Evolutionary conservation across 441 rosid genomes (phyloP), one percentile per base, ranked within the genome.

Genomic region (Kokia cookei): DNA sequence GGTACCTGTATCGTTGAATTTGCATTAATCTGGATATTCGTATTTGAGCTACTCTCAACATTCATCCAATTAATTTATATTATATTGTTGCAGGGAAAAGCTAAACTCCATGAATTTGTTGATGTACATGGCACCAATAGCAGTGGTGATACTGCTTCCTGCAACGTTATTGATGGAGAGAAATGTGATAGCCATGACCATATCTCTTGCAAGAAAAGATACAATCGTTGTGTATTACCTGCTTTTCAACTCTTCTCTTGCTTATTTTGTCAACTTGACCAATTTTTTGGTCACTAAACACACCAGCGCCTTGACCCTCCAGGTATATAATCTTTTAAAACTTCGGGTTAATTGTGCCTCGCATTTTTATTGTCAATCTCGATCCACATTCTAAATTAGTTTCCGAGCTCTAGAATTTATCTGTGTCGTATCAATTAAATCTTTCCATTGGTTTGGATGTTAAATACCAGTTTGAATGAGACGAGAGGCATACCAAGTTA

Each of bases 271-370:
- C 45, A 79, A 84, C 75, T 73, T 81, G 80, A 81, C 83, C 64
- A 84, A 84, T 50, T 81, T 81, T 54, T 57, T 81, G 76, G 86
- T 83, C 71, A 81, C 83, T 6, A 81, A 81, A 54, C 78, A 78
- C 72, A 81, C 83, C 11, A 84, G 86, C 6, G 83, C 83, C 3
- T 32, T 77, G 70, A 81, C 86, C 54, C 81, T 81, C 64, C 84
- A 83, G 84, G 86, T 77, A 76, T 51, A 8, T 17, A 51, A 5
- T 50, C 17, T 6, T 32, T 32, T 5, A 32, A 32, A 32, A 32
- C 37, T 32, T 32, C 0, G 0, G 37, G 37, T 1, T 32, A 32
- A 32, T 32, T 5, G 37, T 32, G 1, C 6, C 1, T 1, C 0
- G 0, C 7, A 4, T 32, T 4, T 32, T 32, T 32, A 4, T 32